phyloP scores from a whole-genome alignment of 1,139 yeast genomes.

The Yamadazyma membranifaciens region DNA sequence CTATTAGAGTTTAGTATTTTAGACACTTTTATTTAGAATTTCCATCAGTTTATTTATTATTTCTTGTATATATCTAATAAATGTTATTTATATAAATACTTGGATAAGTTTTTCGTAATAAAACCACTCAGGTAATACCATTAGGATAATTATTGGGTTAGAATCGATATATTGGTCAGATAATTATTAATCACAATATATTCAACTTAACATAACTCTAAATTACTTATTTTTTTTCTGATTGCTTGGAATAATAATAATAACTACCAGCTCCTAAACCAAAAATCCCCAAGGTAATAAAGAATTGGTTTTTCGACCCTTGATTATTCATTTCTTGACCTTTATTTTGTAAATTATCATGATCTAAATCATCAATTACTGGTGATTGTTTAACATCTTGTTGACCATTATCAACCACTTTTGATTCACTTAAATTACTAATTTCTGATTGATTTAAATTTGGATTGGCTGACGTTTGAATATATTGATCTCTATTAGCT shows the following conservation, averaged over 20 bases:
- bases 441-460: constrained; percentile 39
- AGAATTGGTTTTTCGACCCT: constrained; percentile 10
- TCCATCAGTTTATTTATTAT: constrained; percentile 7
- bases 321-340: constrained; percentile 14
- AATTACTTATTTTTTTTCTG: constrained; percentile 2
- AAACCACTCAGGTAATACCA: no score
- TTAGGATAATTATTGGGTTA: no score
- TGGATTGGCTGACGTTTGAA: constrained; percentile 45
- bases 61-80: constrained; percentile 7
- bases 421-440: constrained; percentile 34
- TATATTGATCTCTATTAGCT: constrained; percentile 42
- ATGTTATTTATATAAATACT: no score
- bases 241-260: constrained; percentile 10
- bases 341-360: constrained; percentile 27
- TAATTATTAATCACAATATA: not conserved
- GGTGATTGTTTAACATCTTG: constrained; percentile 24
- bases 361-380: constrained; percentile 43
- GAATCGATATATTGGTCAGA: no score
- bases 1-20: no score
- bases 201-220: not conserved
- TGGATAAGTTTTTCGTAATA: no score
- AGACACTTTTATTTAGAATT: not conserved
- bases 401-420: constrained; percentile 37
- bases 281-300: constrained; percentile 19
- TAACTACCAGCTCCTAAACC: constrained; percentile 26